Percentiles rank a stretch among this genome's conserved stretches.
phyloP scores from a whole-genome alignment of 2,329 filamentous ascomycete species.

The Beauveria medogensis region DNA sequence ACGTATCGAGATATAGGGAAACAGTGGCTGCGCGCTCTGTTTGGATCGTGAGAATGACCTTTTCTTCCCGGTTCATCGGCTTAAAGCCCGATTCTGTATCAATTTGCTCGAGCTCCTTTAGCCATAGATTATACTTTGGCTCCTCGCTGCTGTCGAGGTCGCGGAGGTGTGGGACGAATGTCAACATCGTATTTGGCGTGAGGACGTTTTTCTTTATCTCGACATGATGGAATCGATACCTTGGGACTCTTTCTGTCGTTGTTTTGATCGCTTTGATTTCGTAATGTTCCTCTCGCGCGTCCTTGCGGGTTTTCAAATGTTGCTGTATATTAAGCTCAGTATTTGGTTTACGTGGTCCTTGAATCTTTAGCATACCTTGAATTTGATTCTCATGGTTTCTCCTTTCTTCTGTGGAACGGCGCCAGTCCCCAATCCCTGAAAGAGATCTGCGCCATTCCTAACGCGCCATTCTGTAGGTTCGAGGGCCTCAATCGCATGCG shows the following conservation, averaged over 20 bases:
- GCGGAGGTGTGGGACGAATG: conserved; percentile 51
- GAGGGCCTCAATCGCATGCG: conserved; percentile 38
- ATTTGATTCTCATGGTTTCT: conserved; percentile 40
- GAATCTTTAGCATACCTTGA: conserved; percentile 33
- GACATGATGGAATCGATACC: conserved; percentile 51
- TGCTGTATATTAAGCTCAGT: conserved; percentile 25
- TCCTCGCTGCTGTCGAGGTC: conserved; percentile 51
- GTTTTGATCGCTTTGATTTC: conserved; percentile 40
- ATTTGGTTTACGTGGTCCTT: background rate
- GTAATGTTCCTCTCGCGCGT: conserved; percentile 34
- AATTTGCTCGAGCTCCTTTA: conserved; percentile 49
- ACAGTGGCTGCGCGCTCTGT: conserved; percentile 45
- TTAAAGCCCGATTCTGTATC: conserved; percentile 51
- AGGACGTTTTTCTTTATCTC: conserved; percentile 52
- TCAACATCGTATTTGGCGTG: conserved; percentile 51
- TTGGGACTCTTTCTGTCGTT: conserved; percentile 44
- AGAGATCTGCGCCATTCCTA: conserved; percentile 37
- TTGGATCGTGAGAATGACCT: conserved; percentile 39
- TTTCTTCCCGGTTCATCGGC: conserved; percentile 43
- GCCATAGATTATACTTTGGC: conserved; percentile 46
- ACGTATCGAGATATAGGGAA: conserved; percentile 45
- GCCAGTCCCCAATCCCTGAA: conserved; percentile 34
- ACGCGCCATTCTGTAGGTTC: conserved; percentile 32
- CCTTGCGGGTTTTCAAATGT: conserved; percentile 35
- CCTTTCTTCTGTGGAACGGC: conserved; percentile 27